These are phyloP conservation scores for Lumnitzera littorea DNA, from an alignment of 345 rosid genomes.

Conservation along the genomic window DNA sequence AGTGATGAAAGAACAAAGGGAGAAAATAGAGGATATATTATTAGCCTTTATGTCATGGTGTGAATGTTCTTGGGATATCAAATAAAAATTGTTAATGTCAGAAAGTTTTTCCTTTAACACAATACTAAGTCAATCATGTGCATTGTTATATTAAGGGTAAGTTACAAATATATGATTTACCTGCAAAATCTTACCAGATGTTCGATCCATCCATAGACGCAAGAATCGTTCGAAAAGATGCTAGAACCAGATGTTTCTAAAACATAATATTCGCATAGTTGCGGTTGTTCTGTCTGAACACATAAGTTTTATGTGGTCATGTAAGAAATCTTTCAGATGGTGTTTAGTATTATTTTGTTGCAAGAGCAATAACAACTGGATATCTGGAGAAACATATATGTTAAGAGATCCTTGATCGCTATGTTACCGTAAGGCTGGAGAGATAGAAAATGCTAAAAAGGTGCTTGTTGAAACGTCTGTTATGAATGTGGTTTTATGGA, in stretches of 20 bases:
- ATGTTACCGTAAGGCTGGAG: slow-evolving; percentile 42
- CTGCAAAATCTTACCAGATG: too few species aligned
- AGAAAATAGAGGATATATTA: too few species aligned
- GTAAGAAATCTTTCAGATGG: slow-evolving; percentile 41
- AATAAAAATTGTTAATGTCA: too few species aligned
- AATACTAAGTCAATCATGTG: too few species aligned
- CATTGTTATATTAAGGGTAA: too few species aligned
- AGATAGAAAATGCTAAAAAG: slow-evolving; percentile 30
- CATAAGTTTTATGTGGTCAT: slow-evolving; percentile 49
- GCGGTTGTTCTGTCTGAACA: slow-evolving; percentile 47
- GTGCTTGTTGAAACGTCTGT: slow-evolving; percentile 79
- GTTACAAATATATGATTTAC: too few species aligned
- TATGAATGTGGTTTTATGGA: slow-evolving; percentile 79
- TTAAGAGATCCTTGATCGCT: slow-evolving; percentile 56
- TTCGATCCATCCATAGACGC: background rate
- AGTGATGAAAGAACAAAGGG: too few species aligned
- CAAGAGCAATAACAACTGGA: slow-evolving; percentile 40
- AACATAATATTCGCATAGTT: slow-evolving; percentile 17
- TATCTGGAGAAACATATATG: slow-evolving; percentile 43
- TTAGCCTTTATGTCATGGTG: too few species aligned
- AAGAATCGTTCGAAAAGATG: slow-evolving; percentile 27
- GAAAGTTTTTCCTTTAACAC: too few species aligned
- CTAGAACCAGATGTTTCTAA: slow-evolving; percentile 9
- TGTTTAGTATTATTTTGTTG: slow-evolving; percentile 43
- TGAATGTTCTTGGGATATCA: too few species aligned